Conservation (phyloP, 2,329 filamentous ascomycete genomes). For the Gyromitra esculenta region DNA sequence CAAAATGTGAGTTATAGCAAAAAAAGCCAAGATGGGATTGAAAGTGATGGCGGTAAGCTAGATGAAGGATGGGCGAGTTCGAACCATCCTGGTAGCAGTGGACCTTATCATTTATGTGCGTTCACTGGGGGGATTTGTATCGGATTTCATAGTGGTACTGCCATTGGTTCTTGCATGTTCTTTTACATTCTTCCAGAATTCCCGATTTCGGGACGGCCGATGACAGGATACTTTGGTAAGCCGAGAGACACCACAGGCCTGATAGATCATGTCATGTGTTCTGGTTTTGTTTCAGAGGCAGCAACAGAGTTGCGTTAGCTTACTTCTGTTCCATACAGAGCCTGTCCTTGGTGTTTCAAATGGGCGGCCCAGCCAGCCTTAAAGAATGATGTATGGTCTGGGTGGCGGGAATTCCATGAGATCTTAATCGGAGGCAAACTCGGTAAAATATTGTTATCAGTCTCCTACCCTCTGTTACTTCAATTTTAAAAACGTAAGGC, state of each 20-base stretch:
- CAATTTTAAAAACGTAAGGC: background rate
- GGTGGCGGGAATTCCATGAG: background rate
- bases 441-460: background rate
- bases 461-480: background rate
- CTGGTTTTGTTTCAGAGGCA: background rate
- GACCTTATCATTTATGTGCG: background rate
- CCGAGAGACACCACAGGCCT: background rate
- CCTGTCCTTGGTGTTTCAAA: background rate
- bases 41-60: background rate
- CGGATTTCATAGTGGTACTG: background rate
- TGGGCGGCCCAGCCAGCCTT: background rate
- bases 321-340: background rate
- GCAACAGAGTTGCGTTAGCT: background rate
- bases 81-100: background rate
- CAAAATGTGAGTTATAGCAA: slow-evolving; percentile 2
- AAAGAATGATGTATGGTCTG: background rate
- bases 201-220: background rate
- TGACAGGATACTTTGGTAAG: background rate
- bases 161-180: background rate
- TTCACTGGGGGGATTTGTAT: background rate
- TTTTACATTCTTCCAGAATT: background rate
- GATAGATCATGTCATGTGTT: background rate
- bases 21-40: background rate
- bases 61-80: background rate
- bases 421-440: background rate